Evolutionary conservation across 306 rosid species (phyloP), one percentile per base, ranked within the genome.

Genomic region (Hylodesmum podocarpum): DNA sequence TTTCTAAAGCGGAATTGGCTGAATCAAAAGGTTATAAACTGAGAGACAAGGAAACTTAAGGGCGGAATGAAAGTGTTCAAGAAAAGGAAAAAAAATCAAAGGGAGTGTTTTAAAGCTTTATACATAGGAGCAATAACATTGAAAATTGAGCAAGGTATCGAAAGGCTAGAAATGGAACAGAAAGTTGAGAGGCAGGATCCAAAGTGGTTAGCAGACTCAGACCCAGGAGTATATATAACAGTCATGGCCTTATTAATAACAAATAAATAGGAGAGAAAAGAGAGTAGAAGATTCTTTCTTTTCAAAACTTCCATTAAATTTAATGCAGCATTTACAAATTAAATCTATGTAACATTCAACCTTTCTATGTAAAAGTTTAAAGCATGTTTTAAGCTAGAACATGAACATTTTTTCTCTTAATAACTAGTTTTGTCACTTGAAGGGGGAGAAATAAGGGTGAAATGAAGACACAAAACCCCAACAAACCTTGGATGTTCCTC

Each of bases 401-500:
- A 76, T 37, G 8, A 70, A 27, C 16, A 37, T 7, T 34, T 65
- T 77, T 8, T 41, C 61, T 47, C 72, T 54, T 54, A 57, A 22
- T 43, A 80, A 31, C 15, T 18, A 53, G 50, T 39, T 64, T 37
- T 27, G 22, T 33, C 19, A 65, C 33, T 24, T 2, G 1, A 68
- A 53, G 63, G 34, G 34, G 10, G 8, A 72, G 41, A 53, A 10
- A 44, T 31, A 70, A 53, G 43, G 54, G 34, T 29, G 55, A 74
- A 41, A 37, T 69, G 41, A 73, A 81, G 50, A 50, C 15, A 41
- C 13, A 33, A 63, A 18, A 57, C 67, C 66, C 22, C 39, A 16
- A 80, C 96, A 81, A 80, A 95, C 97, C 99, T 90, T 95, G 16
- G 97, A 51, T 16, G 97, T 90, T 87, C 97, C 95, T 75, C 97